Evolutionary conservation across 176 grass and related monocot species (phyloP).

Genomic region (Lolium rigidum): DNA sequence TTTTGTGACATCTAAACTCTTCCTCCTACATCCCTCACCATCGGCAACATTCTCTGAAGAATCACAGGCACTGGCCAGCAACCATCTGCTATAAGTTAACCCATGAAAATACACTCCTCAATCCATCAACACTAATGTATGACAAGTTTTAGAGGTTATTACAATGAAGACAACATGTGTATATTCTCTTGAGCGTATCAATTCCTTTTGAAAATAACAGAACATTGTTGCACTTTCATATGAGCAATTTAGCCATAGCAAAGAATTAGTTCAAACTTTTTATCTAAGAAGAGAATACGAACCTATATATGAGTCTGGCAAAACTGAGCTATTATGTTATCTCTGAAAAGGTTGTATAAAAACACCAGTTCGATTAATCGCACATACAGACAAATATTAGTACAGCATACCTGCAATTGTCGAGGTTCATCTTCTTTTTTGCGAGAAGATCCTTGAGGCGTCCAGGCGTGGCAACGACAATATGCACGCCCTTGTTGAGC

Average conservation of each 20-base stretch:
- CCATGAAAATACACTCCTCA: not conserved
- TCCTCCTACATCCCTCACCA: not conserved
- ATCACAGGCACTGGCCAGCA: not conserved
- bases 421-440: conserved; percentile 97
- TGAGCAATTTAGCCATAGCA: not conserved
- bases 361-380: conserved; percentile 12
- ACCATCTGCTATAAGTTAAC: not conserved
- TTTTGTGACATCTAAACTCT: not conserved
- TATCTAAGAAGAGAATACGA: not conserved
- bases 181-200: not conserved
- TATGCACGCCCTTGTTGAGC: conserved; percentile 87
- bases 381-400: not conserved
- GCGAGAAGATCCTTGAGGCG: conserved; percentile 91
- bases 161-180: not conserved
- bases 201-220: not conserved
- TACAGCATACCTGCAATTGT: conserved; percentile 74
- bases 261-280: not conserved
- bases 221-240: not conserved
- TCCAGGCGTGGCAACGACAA: conserved; percentile 87
- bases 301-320: not conserved
- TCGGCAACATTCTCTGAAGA: not conserved
- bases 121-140: not conserved
- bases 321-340: not conserved
- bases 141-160: not conserved
- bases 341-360: not conserved